These are phyloP conservation scores for Torulaspora pretoriensis DNA, from an alignment of 1,139 yeast genomes.

Conservation along the genomic window DNA sequence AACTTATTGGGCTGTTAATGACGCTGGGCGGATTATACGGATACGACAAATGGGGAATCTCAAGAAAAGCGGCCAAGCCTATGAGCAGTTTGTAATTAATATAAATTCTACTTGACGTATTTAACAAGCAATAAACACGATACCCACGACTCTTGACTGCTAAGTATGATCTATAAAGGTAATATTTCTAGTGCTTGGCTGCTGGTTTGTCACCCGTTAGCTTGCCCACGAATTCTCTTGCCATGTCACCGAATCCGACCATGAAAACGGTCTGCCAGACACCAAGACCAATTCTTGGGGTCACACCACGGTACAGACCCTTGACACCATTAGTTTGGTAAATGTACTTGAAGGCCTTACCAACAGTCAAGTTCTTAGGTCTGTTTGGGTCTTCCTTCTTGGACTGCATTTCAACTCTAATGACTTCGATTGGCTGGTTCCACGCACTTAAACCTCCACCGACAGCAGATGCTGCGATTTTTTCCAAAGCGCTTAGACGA, in stretches of 20 bases:
- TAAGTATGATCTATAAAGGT: neutral
- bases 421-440: slow-evolving; percentile 98
- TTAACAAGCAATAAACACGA: slow-evolving; percentile 2
- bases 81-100: slow-evolving; percentile 5
- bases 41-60: slow-evolving; percentile 46
- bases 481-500: slow-evolving; percentile 68
- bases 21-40: slow-evolving; percentile 63
- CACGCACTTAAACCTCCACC: slow-evolving; percentile 98
- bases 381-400: slow-evolving; percentile 89
- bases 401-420: slow-evolving; percentile 97
- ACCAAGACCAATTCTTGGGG: slow-evolving; percentile 94
- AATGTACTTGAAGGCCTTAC: slow-evolving; percentile 76
- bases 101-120: neutral
- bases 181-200: slow-evolving; percentile 41
- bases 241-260: slow-evolving; percentile 98
- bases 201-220: slow-evolving; percentile 53
- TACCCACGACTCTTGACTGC: slow-evolving; percentile 1
- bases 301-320: slow-evolving; percentile 93
- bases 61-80: slow-evolving; percentile 10
- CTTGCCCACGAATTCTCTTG: slow-evolving; percentile 58
- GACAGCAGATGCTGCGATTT: slow-evolving; percentile 77
- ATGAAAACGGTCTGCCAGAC: slow-evolving; percentile 98
- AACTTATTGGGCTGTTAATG: slow-evolving; percentile 64
- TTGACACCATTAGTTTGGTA: slow-evolving; percentile 76
- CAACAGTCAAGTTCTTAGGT: slow-evolving; percentile 83